phyloP scores from a whole-genome alignment of 1,284 basidiomycete species.

The Tremellales sp. region DNA sequence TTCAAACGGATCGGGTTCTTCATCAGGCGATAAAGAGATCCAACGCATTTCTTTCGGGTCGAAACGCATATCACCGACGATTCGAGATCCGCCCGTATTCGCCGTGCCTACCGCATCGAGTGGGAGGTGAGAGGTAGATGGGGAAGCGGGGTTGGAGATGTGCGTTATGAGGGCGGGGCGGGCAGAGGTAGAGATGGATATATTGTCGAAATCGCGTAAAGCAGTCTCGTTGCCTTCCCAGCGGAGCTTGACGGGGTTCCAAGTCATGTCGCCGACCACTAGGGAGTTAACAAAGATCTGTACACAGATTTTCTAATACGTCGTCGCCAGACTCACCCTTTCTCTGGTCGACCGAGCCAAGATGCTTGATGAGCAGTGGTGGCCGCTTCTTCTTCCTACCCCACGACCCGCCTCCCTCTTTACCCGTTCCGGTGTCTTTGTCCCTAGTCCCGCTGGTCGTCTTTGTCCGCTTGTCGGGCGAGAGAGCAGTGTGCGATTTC shows the following conservation, averaged over 20 bases:
- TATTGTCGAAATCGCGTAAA: slow-evolving; percentile 80
- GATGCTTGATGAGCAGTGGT: slow-evolving; percentile 67
- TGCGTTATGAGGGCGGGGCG: slow-evolving; percentile 95
- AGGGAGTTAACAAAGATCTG: not conserved
- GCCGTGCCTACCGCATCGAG: slow-evolving; percentile 30
- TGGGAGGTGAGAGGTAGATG: slow-evolving; percentile 53
- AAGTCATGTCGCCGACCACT: slow-evolving; percentile 94
- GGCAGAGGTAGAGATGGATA: slow-evolving; percentile 67
- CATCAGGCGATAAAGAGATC: slow-evolving; percentile 78
- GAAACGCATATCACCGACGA: slow-evolving; percentile 96
- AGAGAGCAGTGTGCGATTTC: not conserved
- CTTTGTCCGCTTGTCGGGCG: not conserved
- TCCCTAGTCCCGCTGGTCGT: not conserved
- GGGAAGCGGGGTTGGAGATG: slow-evolving; percentile 52
- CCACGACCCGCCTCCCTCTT: not conserved
- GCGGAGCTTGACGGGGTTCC: slow-evolving; percentile 80
- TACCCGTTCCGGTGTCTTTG: not conserved
- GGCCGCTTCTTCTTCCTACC: slow-evolving; percentile 62
- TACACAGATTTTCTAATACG: not conserved
- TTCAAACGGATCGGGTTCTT: slow-evolving; percentile 88
- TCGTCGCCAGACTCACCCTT: slow-evolving; percentile 61
- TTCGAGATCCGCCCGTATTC: slow-evolving; percentile 53
- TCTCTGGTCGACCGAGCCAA: slow-evolving; percentile 64
- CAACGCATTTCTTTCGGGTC: slow-evolving; percentile 91
- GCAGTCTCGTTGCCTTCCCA: slow-evolving; percentile 96